Conservation (phyloP, 768 basidiomycete species). For the Amanita pseudoporphyria region DNA sequence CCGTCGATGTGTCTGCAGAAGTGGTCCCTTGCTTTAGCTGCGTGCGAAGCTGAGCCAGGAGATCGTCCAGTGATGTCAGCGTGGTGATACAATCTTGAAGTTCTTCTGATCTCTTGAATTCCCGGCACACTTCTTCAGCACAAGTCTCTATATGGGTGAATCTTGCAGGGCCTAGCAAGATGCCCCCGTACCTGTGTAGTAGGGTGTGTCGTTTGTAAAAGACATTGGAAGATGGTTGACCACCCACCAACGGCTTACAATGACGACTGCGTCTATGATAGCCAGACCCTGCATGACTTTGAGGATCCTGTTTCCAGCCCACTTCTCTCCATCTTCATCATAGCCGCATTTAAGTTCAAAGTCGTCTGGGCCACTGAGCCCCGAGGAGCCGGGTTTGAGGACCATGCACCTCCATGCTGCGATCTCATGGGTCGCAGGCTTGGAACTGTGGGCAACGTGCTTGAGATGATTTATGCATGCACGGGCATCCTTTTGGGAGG, state of each 20-base stretch:
- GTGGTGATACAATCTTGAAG: conserved; percentile 50
- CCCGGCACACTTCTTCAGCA: conserved; percentile 60
- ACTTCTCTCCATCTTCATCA: conserved; percentile 74
- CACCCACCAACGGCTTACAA: conserved; percentile 68
- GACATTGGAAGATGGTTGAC: neutral
- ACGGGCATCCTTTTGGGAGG: conserved; percentile 40
- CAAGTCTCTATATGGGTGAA: conserved; percentile 76
- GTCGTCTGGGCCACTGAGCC: conserved; percentile 65
- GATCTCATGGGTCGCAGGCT: conserved; percentile 63
- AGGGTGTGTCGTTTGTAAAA: neutral
- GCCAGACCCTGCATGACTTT: conserved; percentile 62
- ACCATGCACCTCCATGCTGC: conserved; percentile 75
- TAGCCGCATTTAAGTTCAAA: conserved; percentile 56
- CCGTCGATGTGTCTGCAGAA: conserved; percentile 1
- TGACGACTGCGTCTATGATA: conserved; percentile 67
- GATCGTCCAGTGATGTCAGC: conserved; percentile 50
- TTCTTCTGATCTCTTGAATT: conserved; percentile 60
- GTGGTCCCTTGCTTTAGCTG: conserved; percentile 26
- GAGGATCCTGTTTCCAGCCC: conserved; percentile 54
- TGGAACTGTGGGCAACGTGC: conserved; percentile 45
- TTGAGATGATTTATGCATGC: conserved; percentile 41
- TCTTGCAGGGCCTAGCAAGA: conserved; percentile 62
- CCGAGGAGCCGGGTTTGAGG: conserved; percentile 52
- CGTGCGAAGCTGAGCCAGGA: conserved; percentile 45
- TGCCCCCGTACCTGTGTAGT: conserved; percentile 64